A percentile compares a stretch with the other conserved stretches of the same genome.
Evolutionary conservation across 495 filamentous ascomycete genomes (phyloP).

Genomic region (Pyrenula aspistea): DNA sequence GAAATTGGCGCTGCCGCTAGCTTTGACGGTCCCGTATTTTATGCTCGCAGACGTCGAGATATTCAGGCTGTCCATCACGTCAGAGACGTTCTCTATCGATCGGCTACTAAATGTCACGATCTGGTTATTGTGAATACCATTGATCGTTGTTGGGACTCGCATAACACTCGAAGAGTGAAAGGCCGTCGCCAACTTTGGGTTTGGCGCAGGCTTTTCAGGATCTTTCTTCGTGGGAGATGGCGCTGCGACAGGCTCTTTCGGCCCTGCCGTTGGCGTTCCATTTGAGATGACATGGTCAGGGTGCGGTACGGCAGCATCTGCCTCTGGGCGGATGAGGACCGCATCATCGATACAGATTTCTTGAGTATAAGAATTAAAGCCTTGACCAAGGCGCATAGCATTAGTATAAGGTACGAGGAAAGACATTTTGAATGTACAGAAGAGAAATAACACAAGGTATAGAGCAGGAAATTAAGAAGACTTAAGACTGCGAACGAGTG

Average conservation of each 20-base stretch:
- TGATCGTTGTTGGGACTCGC: background rate
- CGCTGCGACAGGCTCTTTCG: background rate
- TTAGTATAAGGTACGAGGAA: slow-evolving; percentile 16
- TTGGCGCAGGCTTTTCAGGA: background rate
- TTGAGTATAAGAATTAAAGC: slow-evolving; percentile 20
- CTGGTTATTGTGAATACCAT: slow-evolving; percentile 1
- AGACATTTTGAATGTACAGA: background rate
- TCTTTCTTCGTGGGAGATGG: background rate
- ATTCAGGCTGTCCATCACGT: slow-evolving; percentile 21
- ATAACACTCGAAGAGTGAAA: background rate
- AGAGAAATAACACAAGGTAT: background rate
- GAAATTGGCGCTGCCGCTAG: slow-evolving; percentile 17
- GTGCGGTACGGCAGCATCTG: background rate
- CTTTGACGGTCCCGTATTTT: slow-evolving; percentile 23
- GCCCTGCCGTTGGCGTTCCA: background rate
- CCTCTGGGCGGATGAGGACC: slow-evolving; percentile 4
- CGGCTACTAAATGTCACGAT: slow-evolving; percentile 19
- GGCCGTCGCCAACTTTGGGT: background rate
- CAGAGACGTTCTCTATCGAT: slow-evolving; percentile 20
- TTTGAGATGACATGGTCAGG: background rate
- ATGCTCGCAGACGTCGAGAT: slow-evolving; percentile 18
- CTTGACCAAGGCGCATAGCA: slow-evolving; percentile 17
- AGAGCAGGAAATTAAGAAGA: background rate
- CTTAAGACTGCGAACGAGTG: background rate
- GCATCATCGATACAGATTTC: slow-evolving; percentile 17